Conservation (phyloP, 148 eudicot species). For the Persicaria maculosa region DNA sequence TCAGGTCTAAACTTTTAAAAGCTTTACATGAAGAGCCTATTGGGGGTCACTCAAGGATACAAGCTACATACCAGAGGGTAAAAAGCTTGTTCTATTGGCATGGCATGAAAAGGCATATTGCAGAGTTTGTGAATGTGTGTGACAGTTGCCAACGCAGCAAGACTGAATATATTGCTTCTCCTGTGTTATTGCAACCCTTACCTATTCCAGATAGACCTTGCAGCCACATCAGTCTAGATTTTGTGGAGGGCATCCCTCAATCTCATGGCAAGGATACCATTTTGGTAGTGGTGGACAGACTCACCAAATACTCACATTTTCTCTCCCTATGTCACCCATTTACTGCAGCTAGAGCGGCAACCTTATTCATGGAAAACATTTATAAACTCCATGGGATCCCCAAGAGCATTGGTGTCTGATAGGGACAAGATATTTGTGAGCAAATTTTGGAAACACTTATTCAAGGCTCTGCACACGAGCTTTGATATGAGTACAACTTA, state of each 20-base stretch:
- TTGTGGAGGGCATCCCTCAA: background rate
- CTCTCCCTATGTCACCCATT: background rate
- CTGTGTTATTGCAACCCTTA: background rate
- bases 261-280: background rate
- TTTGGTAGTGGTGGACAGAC: background rate
- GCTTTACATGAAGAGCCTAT: background rate
- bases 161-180: background rate
- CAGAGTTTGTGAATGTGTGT: background rate
- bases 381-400: too few species aligned
- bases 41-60: background rate
- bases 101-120: background rate
- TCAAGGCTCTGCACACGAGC: background rate
- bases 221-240: background rate
- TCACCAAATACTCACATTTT: background rate
- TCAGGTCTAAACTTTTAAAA: background rate
- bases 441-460: background rate
- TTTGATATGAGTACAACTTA: background rate
- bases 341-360: background rate
- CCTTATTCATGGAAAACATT: too few species aligned
- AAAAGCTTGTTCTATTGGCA: background rate
- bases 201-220: background rate
- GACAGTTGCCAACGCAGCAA: background rate
- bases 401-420: too few species aligned
- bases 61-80: background rate
- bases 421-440: background rate